Conservation (phyloP, 768 basidiomycete genomes). For the Rhodotorula paludigena region DNA sequence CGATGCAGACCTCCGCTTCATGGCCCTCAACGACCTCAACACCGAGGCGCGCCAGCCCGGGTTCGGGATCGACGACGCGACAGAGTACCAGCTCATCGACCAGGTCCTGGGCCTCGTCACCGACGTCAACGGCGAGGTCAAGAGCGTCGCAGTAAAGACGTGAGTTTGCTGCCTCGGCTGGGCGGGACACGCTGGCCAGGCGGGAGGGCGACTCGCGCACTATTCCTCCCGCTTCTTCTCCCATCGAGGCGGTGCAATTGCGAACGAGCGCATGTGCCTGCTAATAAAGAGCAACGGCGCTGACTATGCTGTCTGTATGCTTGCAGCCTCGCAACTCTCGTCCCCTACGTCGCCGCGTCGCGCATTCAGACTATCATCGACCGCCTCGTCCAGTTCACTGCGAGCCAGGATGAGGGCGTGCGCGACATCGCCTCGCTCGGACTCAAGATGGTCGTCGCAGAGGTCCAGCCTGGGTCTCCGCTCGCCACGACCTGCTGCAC, state of each 20-base stretch:
- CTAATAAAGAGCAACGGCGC: not conserved
- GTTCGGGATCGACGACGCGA: conserved; percentile 75
- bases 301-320: not conserved
- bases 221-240: too few relatives aligned
- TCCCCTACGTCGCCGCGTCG: conserved; percentile 75
- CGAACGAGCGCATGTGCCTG: too few relatives aligned
- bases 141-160: conserved; percentile 97
- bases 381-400: conserved; percentile 77
- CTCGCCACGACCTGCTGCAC: conserved; percentile 73
- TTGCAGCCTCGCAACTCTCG: conserved; percentile 74
- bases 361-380: conserved; percentile 85
- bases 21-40: conserved; percentile 94
- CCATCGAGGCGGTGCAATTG: too few relatives aligned
- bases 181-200: too few relatives aligned
- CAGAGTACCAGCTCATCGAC: conserved; percentile 76
- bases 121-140: conserved; percentile 96
- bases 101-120: conserved; percentile 80
- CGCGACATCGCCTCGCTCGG: conserved; percentile 82
- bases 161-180: too few relatives aligned
- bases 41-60: conserved; percentile 68
- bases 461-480: conserved; percentile 75
- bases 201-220: too few relatives aligned
- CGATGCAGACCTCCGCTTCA: conserved; percentile 51
- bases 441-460: conserved; percentile 87
- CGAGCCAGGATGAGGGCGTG: conserved; percentile 75